These are phyloP conservation scores for Arachnomyces sp. DNA, from an alignment of 2,329 filamentous ascomycete genomes.

Conservation along the genomic window DNA sequence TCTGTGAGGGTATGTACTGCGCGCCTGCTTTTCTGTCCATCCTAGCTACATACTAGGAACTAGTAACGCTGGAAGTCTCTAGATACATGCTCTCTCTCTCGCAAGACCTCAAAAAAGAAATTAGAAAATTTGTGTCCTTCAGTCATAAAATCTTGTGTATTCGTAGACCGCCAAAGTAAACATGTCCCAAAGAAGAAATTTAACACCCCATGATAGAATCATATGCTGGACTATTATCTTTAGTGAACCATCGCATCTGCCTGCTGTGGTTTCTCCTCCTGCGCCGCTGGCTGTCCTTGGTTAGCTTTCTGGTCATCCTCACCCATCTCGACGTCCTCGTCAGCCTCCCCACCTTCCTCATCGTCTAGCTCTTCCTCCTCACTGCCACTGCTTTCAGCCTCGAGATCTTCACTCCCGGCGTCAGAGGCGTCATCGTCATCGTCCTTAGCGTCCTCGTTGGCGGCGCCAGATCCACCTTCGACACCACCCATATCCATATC, in stretches of 20 bases:
- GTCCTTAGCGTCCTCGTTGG: constrained; percentile 34
- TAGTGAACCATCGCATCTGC: constrained; percentile 42
- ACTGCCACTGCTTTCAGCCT: constrained; percentile 65
- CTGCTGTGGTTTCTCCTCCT: constrained; percentile 26
- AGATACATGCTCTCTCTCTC: too few species aligned
- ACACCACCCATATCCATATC: constrained; percentile 69
- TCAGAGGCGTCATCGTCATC: constrained; percentile 64
- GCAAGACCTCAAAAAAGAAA: too few species aligned
- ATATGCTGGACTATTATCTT: constrained; percentile 6
- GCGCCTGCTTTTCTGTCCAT: too few species aligned
- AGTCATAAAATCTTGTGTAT: constrained; percentile 3
- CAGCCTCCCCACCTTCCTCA: constrained; percentile 50
- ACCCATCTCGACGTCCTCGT: constrained; percentile 51
- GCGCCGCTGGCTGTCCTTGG: constrained; percentile 15
- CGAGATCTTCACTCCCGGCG: constrained; percentile 69
- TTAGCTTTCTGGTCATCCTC: constrained; percentile 41
- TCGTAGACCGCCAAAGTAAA: background rate
- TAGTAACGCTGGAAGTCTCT: too few species aligned
- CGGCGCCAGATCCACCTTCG: constrained; percentile 44
- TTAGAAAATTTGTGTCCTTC: too few species aligned
- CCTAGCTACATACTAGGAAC: too few species aligned
- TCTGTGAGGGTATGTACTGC: too few species aligned
- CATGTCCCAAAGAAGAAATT: background rate
- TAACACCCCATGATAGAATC: background rate
- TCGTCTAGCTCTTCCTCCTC: constrained; percentile 62